A percentile compares a stretch with the other conserved stretches of the same genome.
phyloP scores from a whole-genome alignment of 192 early-diverging fungal genomes.

The Gaertneriomyces sp. region DNA sequence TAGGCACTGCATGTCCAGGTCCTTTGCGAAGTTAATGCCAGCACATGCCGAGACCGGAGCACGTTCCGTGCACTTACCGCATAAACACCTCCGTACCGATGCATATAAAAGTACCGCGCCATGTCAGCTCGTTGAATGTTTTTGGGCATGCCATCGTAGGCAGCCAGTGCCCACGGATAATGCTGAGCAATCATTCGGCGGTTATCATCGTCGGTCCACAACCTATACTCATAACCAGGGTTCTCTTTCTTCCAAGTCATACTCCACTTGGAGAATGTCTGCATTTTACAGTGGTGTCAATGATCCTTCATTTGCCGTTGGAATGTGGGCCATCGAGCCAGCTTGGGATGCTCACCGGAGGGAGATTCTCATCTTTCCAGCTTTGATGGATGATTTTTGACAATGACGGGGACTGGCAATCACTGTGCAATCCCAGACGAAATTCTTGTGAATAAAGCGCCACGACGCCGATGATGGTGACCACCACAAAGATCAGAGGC shows the following conservation, averaged over 20 bases:
- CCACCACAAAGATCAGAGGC: too few species aligned
- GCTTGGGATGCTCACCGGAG: slow-evolving; percentile 6
- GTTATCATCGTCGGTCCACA: slow-evolving; percentile 40
- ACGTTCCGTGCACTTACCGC: not conserved
- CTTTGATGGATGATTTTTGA: slow-evolving; percentile 22
- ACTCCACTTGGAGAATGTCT: slow-evolving; percentile 24
- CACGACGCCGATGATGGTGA: too few species aligned
- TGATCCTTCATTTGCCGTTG: not conserved
- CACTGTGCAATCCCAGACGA: too few species aligned
- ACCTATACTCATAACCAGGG: slow-evolving; percentile 22
- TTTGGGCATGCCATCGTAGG: slow-evolving; percentile 26
- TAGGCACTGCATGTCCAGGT: slow-evolving; percentile 35
- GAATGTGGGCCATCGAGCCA: not conserved
- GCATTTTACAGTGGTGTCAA: not conserved
- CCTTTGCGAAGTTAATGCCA: not conserved
- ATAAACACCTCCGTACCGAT: slow-evolving; percentile 39
- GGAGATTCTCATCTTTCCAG: slow-evolving; percentile 15
- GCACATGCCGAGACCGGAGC: too few species aligned
- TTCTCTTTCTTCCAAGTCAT: slow-evolving; percentile 27
- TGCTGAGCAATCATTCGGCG: slow-evolving; percentile 19
- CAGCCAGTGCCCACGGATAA: slow-evolving; percentile 38
- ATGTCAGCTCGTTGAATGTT: slow-evolving; percentile 39
- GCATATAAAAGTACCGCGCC: slow-evolving; percentile 34
- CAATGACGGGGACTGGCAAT: too few species aligned
- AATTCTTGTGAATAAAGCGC: too few species aligned